phyloP scores from a whole-genome alignment of 768 basidiomycete genomes.

The Sistotremastrum suecicum region DNA sequence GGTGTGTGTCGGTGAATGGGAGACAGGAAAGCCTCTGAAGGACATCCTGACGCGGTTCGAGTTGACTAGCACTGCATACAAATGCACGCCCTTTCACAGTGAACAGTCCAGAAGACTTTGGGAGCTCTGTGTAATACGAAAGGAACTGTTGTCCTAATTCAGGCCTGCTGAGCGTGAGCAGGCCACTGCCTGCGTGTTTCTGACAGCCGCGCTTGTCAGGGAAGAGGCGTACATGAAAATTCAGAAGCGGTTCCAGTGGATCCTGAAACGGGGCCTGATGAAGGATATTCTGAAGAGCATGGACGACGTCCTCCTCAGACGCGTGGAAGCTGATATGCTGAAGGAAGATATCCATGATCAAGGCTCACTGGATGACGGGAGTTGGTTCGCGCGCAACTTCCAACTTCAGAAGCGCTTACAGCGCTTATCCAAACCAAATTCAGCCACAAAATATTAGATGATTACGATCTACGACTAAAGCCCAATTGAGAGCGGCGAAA shows the following conservation, averaged over 20 bases:
- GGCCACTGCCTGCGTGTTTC: slow-evolving; percentile 28
- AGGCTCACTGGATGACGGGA: neutral
- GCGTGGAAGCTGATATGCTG: slow-evolving; percentile 11
- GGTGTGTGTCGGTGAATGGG: slow-evolving; percentile 24
- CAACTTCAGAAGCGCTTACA: too few relatives aligned
- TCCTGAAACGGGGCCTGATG: slow-evolving; percentile 26
- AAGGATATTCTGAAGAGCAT: slow-evolving; percentile 27
- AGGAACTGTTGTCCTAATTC: slow-evolving; percentile 30
- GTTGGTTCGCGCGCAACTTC: too few relatives aligned
- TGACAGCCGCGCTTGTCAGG: slow-evolving; percentile 18
- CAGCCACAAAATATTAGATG: too few relatives aligned
- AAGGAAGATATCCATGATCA: slow-evolving; percentile 22
- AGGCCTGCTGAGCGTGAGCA: slow-evolving; percentile 31
- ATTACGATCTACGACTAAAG: too few relatives aligned
- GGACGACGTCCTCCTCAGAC: slow-evolving; percentile 9
- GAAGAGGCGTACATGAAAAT: slow-evolving; percentile 41
- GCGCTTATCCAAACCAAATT: too few relatives aligned
- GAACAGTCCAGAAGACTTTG: slow-evolving; percentile 7
- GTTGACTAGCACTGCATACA: slow-evolving; percentile 10
- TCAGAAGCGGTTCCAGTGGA: slow-evolving; percentile 19
- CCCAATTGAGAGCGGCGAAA: too few relatives aligned
- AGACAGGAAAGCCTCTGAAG: slow-evolving; percentile 18
- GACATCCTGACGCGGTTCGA: slow-evolving; percentile 12
- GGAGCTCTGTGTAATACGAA: slow-evolving; percentile 21
- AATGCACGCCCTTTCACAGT: slow-evolving; percentile 19